These are phyloP conservation scores for Lyophyllum decastes DNA, from an alignment of 768 basidiomycete species.

Conservation along the genomic window DNA sequence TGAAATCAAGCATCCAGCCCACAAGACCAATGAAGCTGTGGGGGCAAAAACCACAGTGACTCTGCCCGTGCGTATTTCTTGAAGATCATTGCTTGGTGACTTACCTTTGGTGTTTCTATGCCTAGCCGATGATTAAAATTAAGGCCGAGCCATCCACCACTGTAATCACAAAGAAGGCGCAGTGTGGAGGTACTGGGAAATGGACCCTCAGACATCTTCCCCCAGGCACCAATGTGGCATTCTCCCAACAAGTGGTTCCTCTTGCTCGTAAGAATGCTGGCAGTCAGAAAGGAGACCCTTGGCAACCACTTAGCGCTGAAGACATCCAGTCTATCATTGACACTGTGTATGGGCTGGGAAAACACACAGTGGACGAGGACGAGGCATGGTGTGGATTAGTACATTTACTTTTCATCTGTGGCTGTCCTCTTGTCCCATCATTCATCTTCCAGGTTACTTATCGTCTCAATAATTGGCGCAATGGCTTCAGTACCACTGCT, in stretches of 20 bases:
- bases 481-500: neutral
- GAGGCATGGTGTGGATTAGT: constrained; percentile 5
- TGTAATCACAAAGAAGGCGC: neutral
- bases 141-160: too few species aligned
- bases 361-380: neutral
- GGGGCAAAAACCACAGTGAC: neutral
- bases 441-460: neutral
- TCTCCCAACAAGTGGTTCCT: neutral
- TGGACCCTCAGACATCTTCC: neutral
- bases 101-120: neutral
- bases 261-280: neutral
- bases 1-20: neutral
- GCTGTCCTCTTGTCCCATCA: neutral
- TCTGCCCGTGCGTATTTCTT: neutral
- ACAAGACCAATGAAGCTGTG: neutral
- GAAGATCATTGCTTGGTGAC: neutral
- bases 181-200: neutral
- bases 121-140: neutral
- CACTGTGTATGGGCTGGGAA: neutral
- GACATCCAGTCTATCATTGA: neutral
- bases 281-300: neutral
- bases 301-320: neutral
- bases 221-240: neutral
- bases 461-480: constrained; percentile 2
- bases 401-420: neutral